Percentiles rank a stretch among this genome's conserved stretches.
These are phyloP conservation scores for Nematocida major DNA, from an alignment of 371 early-diverging fungal species.

Conservation along the genomic window DNA sequence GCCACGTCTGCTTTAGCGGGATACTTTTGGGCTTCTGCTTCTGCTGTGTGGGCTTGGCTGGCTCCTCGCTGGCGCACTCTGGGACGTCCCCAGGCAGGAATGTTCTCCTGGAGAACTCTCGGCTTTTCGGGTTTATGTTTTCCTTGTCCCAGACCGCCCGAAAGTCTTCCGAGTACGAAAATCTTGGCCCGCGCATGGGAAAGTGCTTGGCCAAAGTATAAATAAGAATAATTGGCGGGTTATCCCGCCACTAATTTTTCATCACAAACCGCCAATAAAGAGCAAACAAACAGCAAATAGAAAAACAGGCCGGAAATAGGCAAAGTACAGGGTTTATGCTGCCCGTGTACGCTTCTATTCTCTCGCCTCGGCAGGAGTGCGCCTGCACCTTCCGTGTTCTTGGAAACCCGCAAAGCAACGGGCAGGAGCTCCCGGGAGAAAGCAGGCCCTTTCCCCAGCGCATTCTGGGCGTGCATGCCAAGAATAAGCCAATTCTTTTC, in stretches of 20 bases:
- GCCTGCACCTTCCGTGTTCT: too few species aligned
- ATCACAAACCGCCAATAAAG: background rate
- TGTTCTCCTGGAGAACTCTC: constrained; percentile 29
- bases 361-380: too few species aligned
- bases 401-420: too few species aligned
- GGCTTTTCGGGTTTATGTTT: constrained; percentile 28
- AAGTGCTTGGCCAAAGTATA: background rate
- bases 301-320: background rate
- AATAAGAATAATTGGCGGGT: constrained; percentile 28
- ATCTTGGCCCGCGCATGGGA: constrained; percentile 40
- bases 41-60: background rate
- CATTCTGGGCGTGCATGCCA: background rate
- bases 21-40: too few species aligned
- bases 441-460: too few species aligned
- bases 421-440: too few species aligned
- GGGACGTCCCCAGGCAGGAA: background rate
- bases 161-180: constrained; percentile 42
- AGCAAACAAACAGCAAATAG: background rate
- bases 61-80: background rate
- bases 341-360: background rate
- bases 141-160: constrained; percentile 45
- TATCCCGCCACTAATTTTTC: constrained; percentile 24
- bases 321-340: background rate
- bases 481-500: background rate
- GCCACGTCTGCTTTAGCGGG: constrained; percentile 11